Base-by-base conservation (phyloP, 2,329 filamentous ascomycete species). In the Colletotrichum shisoi region DNA sequence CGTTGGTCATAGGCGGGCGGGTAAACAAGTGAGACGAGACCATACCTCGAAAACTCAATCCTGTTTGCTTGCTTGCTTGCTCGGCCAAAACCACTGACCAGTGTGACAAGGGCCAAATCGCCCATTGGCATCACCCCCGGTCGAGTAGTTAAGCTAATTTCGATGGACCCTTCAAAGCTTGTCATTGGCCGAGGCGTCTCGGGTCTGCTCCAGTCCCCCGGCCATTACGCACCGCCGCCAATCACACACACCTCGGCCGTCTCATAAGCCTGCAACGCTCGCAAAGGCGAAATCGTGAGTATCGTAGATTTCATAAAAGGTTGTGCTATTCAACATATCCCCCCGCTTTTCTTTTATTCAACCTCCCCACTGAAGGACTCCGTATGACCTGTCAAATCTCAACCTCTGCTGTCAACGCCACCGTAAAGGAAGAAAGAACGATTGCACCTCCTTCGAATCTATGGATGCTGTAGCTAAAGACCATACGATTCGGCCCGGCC, bases 101-200 rank as follows among this genome's bases (percentile, higher is more conserved):
- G 63, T 63, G 63, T 63, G 37, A 42, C 31, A 45, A 57, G 39
- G n/a, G 1, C 51, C 44, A 37, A 63, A 44, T 59, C 15, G 52
- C 40, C 6, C 19, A 49, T 44, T 63, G 59, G 53, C 60, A 63
- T 53, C 39, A 46, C 24, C 48, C 21, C 60, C 24, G 19, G 64
- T 67, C 46, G 56, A 49, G 37, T 54, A 46, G 60, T 59, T 56
- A 68, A 65, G 61, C 65, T 68, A 65, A 65, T 68, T 34, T 68
- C 27, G 49, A 65, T 60, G 65, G 61, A 44, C 51, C 62, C 54
- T 39, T 19, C 24, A 68, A 68, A 68, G 65, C 65, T 65, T 68
- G 39, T 64, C 54, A 68, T 68, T 68, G 65, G 65, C 64, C 64
- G 53, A 63, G 60, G 19, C 37, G 24, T 37, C 48, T 51, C 60